Percentiles rank a stretch among this genome's conserved stretches.
Conservation (phyloP, 2,329 filamentous ascomycete genomes). For the Colletotrichum aenigma region DNA sequence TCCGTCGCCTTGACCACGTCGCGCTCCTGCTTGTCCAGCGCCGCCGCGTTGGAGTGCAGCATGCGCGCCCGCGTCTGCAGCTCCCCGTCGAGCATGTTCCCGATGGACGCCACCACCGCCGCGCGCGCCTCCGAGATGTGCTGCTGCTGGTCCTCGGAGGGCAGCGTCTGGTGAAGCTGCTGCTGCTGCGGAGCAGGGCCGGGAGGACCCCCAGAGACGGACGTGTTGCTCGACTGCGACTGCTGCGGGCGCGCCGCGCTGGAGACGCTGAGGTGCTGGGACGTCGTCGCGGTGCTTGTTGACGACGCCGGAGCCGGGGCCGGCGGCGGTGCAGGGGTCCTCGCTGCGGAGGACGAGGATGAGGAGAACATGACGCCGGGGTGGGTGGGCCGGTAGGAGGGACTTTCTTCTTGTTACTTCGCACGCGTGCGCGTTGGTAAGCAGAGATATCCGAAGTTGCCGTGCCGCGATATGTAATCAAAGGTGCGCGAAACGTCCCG, state of each 20-base stretch:
- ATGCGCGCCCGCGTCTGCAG: constrained; percentile 70
- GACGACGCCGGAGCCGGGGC: neutral
- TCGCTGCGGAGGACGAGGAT: constrained; percentile 7
- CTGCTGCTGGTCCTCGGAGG: constrained; percentile 45
- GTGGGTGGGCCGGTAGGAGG: neutral
- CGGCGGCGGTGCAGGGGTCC: neutral
- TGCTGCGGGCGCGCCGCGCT: constrained; percentile 10
- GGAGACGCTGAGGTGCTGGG: constrained; percentile 14
- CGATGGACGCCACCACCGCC: constrained; percentile 66
- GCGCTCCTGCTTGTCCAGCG: constrained; percentile 70
- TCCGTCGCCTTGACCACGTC: constrained; percentile 66
- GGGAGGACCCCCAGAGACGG: neutral
- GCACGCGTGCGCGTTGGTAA: neutral
- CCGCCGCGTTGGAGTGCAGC: constrained; percentile 71
- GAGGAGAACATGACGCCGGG: constrained; percentile 11
- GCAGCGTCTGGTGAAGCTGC: constrained; percentile 39
- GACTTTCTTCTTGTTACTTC: neutral
- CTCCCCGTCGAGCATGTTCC: constrained; percentile 72
- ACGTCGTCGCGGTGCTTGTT: neutral
- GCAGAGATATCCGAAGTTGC: neutral
- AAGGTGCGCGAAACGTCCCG: neutral
- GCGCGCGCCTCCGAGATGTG: constrained; percentile 61
- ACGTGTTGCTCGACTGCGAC: constrained; percentile 14
- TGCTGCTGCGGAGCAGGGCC: neutral
- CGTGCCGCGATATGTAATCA: neutral